A percentile compares a stretch with the other conserved stretches of the same genome.
These are phyloP conservation scores for Aspergillus felis DNA, from an alignment of 2,329 filamentous ascomycete genomes.

Conservation along the genomic window DNA sequence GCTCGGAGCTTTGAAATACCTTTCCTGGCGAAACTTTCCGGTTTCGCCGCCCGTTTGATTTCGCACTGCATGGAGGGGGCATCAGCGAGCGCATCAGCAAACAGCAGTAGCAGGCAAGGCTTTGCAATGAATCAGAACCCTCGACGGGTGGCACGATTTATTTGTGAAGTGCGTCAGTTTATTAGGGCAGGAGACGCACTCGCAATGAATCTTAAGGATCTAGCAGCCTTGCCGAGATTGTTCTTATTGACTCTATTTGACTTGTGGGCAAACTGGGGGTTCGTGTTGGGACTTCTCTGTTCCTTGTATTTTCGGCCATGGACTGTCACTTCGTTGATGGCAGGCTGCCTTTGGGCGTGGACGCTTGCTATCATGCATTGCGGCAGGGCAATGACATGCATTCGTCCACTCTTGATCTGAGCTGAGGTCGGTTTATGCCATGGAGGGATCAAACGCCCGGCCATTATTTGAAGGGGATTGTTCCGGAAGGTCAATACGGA, in stretches of 20 bases:
- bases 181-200: background rate
- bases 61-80: conserved; percentile 25
- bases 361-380: background rate
- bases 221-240: background rate
- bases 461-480: background rate
- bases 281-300: background rate
- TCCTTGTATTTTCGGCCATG: background rate
- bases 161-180: background rate
- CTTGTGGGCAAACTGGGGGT: background rate
- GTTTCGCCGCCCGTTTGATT: conserved; percentile 22
- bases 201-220: background rate
- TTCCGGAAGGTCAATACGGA: background rate
- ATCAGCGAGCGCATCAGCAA: conserved; percentile 55
- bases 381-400: background rate
- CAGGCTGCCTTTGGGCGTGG: background rate
- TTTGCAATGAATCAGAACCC: background rate
- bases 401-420: background rate
- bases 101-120: conserved; percentile 35
- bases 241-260: background rate
- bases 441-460: background rate
- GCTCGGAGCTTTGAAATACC: conserved; percentile 24
- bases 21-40: conserved; percentile 14
- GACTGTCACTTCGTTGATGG: background rate
- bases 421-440: background rate
- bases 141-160: conserved; percentile 3